phyloP scores from a whole-genome alignment of 208 protist genomes.

The Crithidia expoeki region DNA sequence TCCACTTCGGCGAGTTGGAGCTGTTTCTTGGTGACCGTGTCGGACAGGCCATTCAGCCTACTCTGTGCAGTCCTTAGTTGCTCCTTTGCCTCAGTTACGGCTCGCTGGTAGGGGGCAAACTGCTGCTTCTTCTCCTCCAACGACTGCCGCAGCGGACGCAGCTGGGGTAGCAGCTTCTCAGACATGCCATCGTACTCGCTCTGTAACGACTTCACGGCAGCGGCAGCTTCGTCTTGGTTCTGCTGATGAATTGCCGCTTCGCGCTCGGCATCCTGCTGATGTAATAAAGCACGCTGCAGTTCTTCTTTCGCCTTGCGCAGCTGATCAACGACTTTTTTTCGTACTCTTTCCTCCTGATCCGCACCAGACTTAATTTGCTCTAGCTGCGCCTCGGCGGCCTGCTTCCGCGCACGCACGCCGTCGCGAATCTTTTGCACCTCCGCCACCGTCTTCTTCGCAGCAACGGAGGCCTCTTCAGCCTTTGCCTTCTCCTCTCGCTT shows the following conservation, averaged over 20 bases:
- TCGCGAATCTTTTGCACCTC: conserved; percentile 70
- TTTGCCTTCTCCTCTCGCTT: conserved; percentile 43
- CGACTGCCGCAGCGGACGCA: conserved; percentile 85
- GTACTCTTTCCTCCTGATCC: conserved; percentile 64
- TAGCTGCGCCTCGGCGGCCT: conserved; percentile 68
- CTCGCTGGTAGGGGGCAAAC: conserved; percentile 88
- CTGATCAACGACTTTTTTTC: conserved; percentile 75
- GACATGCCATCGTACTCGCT: conserved; percentile 71
- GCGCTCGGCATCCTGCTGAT: conserved; percentile 85
- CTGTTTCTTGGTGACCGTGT: conserved; percentile 27
- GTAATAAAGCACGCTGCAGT: conserved; percentile 67
- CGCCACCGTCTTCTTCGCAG: conserved; percentile 70
- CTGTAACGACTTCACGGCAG: conserved; percentile 40
- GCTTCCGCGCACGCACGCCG: conserved; percentile 53
- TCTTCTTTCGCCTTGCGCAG: conserved; percentile 89
- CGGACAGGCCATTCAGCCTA: conserved; percentile 53
- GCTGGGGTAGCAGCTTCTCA: conserved; percentile 75
- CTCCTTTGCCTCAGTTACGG: conserved; percentile 70
- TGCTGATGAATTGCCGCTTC: conserved; percentile 84
- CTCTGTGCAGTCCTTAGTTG: conserved; percentile 51
- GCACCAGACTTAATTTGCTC: conserved; percentile 77
- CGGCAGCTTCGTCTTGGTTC: conserved; percentile 77
- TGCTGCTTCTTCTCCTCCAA: conserved; percentile 93
- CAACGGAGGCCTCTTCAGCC: conserved; percentile 55
- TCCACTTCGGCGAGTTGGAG: conserved; percentile 47